Evolutionary conservation across 1,139 yeast genomes (phyloP).

Genomic region (Hyphopichia burtonii): DNA sequence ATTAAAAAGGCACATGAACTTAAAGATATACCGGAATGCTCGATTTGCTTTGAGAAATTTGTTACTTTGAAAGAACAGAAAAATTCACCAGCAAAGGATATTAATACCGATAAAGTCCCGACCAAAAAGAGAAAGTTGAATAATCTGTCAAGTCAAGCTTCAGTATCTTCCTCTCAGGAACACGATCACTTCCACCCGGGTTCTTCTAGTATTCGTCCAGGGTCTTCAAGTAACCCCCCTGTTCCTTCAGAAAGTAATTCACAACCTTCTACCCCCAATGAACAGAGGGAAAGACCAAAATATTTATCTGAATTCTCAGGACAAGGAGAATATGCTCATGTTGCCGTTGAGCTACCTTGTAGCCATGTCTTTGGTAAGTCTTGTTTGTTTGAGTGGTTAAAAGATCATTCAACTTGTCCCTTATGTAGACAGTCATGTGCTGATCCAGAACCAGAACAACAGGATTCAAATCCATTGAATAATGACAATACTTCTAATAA

Average conservation of each 20-base stretch:
- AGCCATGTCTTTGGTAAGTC: constrained; percentile 73
- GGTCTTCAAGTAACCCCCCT: constrained; percentile 2
- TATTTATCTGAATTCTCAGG: constrained; percentile 26
- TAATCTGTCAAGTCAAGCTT: background rate
- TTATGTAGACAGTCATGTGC: constrained; percentile 56
- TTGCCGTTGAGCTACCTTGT: constrained; percentile 76
- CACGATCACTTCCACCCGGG: constrained; percentile 9
- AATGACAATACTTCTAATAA: background rate
- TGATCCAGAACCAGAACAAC: constrained; percentile 3
- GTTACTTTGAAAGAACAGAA: constrained; percentile 12
- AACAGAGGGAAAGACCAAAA: constrained; percentile 5
- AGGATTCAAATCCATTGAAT: background rate
- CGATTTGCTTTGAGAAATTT: constrained; percentile 69
- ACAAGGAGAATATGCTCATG: constrained; percentile 45
- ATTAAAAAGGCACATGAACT: constrained; percentile 28
- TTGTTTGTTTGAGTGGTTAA: constrained; percentile 77
- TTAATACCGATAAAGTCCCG: background rate
- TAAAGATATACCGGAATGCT: constrained; percentile 40
- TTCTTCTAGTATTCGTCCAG: background rate
- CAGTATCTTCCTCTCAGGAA: constrained; percentile 1
- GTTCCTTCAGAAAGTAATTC: too few species aligned
- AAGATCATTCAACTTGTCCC: constrained; percentile 71
- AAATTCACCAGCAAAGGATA: background rate
- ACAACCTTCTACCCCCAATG: too few species aligned
- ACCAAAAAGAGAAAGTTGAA: constrained; percentile 6